Evolutionary conservation across 2,329 filamentous ascomycete species (phyloP).

Genomic region (Neocatenulostroma microsporum): DNA sequence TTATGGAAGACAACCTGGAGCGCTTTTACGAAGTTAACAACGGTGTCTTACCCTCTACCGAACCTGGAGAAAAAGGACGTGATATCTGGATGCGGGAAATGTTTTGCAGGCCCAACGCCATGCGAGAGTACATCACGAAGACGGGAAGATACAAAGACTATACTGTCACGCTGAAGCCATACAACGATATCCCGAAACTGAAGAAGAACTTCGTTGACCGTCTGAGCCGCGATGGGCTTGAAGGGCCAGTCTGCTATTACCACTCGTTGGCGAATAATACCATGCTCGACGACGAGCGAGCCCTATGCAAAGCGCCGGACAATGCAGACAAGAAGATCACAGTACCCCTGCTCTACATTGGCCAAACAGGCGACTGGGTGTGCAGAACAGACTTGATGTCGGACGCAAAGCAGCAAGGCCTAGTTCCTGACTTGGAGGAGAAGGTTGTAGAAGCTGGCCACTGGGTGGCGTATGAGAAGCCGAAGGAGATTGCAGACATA

Average conservation of each 20-base stretch:
- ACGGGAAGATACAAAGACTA: constrained; percentile 17
- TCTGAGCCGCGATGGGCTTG: constrained; percentile 30
- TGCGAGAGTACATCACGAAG: constrained; percentile 24
- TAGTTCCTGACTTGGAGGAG: constrained; percentile 29
- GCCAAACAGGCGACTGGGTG: constrained; percentile 28
- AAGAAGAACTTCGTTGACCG: constrained; percentile 30
- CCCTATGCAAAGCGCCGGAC: constrained; percentile 16
- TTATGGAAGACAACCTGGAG: constrained; percentile 26
- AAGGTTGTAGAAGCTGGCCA: constrained; percentile 29
- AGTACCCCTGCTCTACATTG: constrained; percentile 33
- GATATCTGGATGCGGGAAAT: constrained; percentile 30
- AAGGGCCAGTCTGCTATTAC: constrained; percentile 34
- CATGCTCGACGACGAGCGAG: constrained; percentile 22
- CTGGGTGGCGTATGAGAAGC: constrained; percentile 30
- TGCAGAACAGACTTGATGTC: constrained; percentile 28
- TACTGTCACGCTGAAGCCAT: constrained; percentile 25
- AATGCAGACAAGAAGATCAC: constrained; percentile 27
- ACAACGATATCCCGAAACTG: constrained; percentile 26
- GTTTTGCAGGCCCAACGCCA: constrained; percentile 31
- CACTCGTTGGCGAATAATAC: constrained; percentile 23
- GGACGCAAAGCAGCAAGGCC: constrained; percentile 17
- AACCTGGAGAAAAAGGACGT: constrained; percentile 17
- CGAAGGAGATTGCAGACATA: constrained; percentile 21
- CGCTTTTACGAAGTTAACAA: constrained; percentile 17
- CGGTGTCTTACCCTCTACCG: constrained; percentile 10